Conservation (phyloP, 768 basidiomycete species). For the Mycena galopus region DNA sequence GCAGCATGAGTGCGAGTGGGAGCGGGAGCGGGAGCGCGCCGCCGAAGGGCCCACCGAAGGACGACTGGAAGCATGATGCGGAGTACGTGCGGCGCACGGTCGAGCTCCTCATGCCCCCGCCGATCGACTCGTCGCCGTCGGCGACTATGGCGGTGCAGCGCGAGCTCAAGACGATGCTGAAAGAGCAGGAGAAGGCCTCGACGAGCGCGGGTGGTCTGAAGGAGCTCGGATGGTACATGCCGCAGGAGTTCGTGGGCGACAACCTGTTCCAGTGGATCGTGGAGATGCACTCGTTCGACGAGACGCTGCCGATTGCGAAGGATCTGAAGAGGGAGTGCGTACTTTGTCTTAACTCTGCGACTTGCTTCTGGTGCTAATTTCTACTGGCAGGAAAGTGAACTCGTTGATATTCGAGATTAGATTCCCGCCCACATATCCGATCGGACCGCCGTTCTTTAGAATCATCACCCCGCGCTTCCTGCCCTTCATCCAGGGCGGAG, state of each 20-base stretch:
- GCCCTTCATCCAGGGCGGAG: constrained; percentile 78
- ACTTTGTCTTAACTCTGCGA: too few relatives aligned
- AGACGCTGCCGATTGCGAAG: constrained; percentile 68
- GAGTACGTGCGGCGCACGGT: constrained; percentile 61
- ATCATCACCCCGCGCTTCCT: constrained; percentile 81
- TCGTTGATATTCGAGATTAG: constrained; percentile 82
- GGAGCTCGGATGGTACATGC: constrained; percentile 80
- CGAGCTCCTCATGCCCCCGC: constrained; percentile 70
- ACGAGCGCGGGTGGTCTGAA: constrained; percentile 51
- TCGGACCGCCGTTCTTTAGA: constrained; percentile 82
- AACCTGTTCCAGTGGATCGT: constrained; percentile 83
- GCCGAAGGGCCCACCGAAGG: constrained; percentile 42
- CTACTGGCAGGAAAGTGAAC: constrained; percentile 60
- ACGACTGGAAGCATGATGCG: constrained; percentile 70
- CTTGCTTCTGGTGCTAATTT: constrained; percentile 7
- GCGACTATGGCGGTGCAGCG: constrained; percentile 71
- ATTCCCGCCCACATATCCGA: constrained; percentile 75
- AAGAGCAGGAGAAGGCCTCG: constrained; percentile 63
- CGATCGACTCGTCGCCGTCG: constrained; percentile 63
- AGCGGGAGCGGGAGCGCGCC: constrained; percentile 25
- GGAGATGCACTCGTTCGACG: constrained; percentile 79
- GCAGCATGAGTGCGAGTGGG: background rate
- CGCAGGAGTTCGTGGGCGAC: constrained; percentile 73
- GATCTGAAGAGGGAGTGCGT: constrained; percentile 67
- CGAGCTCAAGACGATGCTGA: constrained; percentile 73